Evolutionary conservation across 2,329 filamentous ascomycete species (phyloP).

Genomic region (Leptographium galeiforme): DNA sequence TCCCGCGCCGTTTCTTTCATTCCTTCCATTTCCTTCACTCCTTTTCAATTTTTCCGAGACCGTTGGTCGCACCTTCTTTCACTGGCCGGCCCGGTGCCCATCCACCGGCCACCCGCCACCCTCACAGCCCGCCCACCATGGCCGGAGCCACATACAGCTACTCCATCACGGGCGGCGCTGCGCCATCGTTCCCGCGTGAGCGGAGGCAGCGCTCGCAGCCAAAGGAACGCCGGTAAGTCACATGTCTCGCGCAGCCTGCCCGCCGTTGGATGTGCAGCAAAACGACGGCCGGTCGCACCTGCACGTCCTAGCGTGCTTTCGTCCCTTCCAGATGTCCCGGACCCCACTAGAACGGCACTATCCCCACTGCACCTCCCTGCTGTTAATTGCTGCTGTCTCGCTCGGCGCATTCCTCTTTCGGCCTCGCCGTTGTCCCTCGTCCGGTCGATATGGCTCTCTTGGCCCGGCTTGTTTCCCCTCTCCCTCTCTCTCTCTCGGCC

Average conservation of each 20-base stretch:
- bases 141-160: slow-evolving; percentile 22
- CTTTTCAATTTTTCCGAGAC: too few species aligned
- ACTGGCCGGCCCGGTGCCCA: too few species aligned
- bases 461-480: background rate
- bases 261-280: background rate
- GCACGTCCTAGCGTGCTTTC: background rate
- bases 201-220: slow-evolving; percentile 12
- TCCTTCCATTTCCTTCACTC: too few species aligned
- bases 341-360: background rate
- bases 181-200: slow-evolving; percentile 18
- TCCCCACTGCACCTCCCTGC: background rate
- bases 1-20: too few species aligned
- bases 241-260: too few species aligned
- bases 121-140: background rate
- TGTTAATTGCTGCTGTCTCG: background rate
- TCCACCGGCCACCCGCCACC: too few species aligned
- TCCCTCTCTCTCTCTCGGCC: background rate
- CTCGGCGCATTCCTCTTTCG: background rate
- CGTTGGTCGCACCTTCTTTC: too few species aligned
- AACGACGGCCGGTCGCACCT: background rate
- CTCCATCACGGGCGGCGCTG: slow-evolving; percentile 22
- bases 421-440: background rate
- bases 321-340: background rate
- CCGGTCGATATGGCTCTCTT: background rate
- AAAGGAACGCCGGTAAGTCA: background rate